Evolutionary conservation across 352 stramenopile genomes (phyloP), one percentile per base, ranked within the genome.

Genomic region (Pythium myriotylum): DNA sequence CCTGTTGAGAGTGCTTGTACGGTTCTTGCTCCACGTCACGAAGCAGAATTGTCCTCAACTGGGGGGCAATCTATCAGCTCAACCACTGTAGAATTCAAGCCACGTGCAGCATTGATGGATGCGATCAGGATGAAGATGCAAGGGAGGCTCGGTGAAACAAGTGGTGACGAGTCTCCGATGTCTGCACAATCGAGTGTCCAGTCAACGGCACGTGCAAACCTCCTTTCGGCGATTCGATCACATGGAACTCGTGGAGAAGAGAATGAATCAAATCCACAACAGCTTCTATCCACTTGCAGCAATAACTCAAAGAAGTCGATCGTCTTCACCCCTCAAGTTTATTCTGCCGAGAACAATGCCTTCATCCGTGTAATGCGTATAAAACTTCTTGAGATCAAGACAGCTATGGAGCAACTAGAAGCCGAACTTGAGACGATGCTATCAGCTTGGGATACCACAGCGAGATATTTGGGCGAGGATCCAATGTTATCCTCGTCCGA

Each of bases 381-480:
- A 10, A 63, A 70, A 14, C 35, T 90, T 13, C 42, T 88, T 12
- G 61, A 35, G 27, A 86, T 94, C 54, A 86, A 91, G 42, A 50
- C 59, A 0, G 37, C 63, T 2, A 76, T 82, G 55, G 81, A 90
- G 65, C 72, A 88, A 4, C 58, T 94, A 6, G 82, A 92, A 58
- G 68, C 84, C 58, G 75, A 91, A 7, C 60, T 89, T 9, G 77
- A 89, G 45, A 77, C 70, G 1, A 76, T 92, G 66, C 73, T 74
- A 20, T 78, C 74, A 0, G 69, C 65, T 3, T 94, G 82, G 84
- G 81, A 90, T 48, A 68, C 70, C 14, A 89, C 76, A 1, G 81
- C 82, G 32, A 47, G 74, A 14, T 94, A 94, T 65, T 45, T 94
- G 14, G 84, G 82, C 2, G 84, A 94, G 74, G 73, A 86, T 24